Conservation (phyloP, 1,139 yeast genomes). For the Wickerhamomyces sp. region DNA sequence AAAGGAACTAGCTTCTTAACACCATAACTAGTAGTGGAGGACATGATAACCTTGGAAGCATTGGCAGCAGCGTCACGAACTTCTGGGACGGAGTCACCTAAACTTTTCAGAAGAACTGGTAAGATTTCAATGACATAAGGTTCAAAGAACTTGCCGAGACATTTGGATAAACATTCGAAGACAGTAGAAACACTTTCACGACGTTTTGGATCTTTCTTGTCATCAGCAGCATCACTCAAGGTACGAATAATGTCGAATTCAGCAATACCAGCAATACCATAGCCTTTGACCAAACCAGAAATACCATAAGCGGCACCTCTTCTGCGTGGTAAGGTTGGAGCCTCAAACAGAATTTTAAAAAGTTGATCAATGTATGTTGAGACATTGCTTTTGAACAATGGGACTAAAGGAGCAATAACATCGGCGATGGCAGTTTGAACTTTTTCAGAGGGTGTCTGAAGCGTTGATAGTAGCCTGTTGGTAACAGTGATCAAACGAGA, state of each 20-base stretch:
- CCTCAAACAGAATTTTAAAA: constrained; percentile 53
- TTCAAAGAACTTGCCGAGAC: constrained; percentile 75
- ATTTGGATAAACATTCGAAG: constrained; percentile 76
- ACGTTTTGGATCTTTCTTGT: constrained; percentile 65
- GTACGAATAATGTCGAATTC: constrained; percentile 73
- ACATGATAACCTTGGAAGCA: constrained; percentile 88
- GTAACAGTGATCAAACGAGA: constrained; percentile 60
- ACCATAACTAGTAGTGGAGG: constrained; percentile 87
- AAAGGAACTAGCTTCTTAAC: constrained; percentile 87
- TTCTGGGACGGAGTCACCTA: constrained; percentile 82
- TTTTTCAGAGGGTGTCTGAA: constrained; percentile 83
- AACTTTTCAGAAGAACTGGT: constrained; percentile 71
- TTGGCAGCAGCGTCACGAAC: constrained; percentile 87
- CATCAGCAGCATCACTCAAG: constrained; percentile 83
- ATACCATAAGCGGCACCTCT: constrained; percentile 97
- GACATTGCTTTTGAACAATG: constrained; percentile 45
- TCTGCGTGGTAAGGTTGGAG: constrained; percentile 49
- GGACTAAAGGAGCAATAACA: constrained; percentile 79
- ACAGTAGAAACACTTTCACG: constrained; percentile 90
- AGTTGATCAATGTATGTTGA: constrained; percentile 52
- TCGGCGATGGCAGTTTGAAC: constrained; percentile 85
- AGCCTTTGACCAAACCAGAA: constrained; percentile 88
- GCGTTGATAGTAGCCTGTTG: constrained; percentile 63
- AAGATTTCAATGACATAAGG: constrained; percentile 89
- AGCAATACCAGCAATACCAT: constrained; percentile 73